Evolutionary conservation across 306 rosid genomes (phyloP), one percentile per base, ranked within the genome.

Genomic region (Purshia tridentata): DNA sequence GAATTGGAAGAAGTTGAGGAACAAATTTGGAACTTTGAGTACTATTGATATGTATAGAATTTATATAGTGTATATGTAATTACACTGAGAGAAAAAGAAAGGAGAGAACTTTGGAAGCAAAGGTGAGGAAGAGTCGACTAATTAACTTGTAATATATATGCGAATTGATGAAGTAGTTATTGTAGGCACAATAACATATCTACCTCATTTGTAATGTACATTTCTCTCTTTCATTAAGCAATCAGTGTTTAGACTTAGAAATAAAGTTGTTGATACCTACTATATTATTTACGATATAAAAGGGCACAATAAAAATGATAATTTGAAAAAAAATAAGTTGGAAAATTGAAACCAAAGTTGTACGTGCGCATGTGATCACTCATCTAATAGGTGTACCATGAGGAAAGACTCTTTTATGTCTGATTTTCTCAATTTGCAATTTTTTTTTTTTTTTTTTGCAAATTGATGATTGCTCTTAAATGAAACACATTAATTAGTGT

Each of bases 1-100:
- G 92, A 76, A 91, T 94, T 66, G 99, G 96, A 80, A 89, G 97
- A 82, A 91, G 84, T 72, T 93, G 22, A 87, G 56, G 56, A 46
- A 3, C 49, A 57, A 23, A 6, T 12, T 15, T 56, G 18, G 22
- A 57, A 8, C 45, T 37, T 45, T 45, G 35, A 4, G 65, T 16
- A 53, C 13, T 8, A 22, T 18, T 4, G 6, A 8, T 40, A 44
- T 71, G 55, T 71, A 70, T 45, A 70, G 44, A 39, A 71, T 71
- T 71, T 57, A 55, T 41, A 42, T 70, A 70, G 65, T 16, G 45
- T 16, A 37, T 23, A 29, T 44, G 47, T 44, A 44, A 44, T 6
- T 42, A 71, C 54, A 57, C 54, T 44, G 65, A 45, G 54, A 22
- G 55, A 45, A 22, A 56, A 37, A 45, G 54, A 16, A 71, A 55